Base-by-base conservation (phyloP, 371 early-diverging fungal species). In the Syncephalastrum sp. region DNA sequence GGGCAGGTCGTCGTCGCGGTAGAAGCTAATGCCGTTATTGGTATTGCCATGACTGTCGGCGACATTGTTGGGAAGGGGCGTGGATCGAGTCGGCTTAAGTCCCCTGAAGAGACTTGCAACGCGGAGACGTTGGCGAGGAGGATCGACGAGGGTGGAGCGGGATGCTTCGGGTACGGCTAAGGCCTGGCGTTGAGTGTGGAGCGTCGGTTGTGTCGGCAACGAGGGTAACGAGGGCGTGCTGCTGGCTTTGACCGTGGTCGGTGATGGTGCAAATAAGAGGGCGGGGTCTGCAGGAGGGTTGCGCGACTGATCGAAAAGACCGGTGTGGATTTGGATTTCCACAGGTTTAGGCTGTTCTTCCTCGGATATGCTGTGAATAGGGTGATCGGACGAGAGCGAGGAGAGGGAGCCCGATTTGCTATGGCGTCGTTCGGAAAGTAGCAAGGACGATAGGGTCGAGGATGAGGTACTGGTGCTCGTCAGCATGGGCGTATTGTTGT, bases 21-120 rank as follows among this genome's bases (percentile, higher is more conserved):
- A 72, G 47, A 74, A 68, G 46, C 66, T 78, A 21, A 74, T 78
- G 10, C 69, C 65, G 8, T 68, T 66, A 21, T 54, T 49, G 14
- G 55, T 56, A 10, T 53, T 59, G 50, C 45, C 44, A 8, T 33
- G 7, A 10, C 69, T 66, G 8, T 68, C 65, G 17, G 57, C 46
- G 10, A 54, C 55, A 13, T 59, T 62, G 50, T 45, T 50, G 14
- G 54, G 50, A 12, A 48, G 16, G 5, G 41, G 53, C n/a, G 56
- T 67, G n/a, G 57, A 59, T 12, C 56, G 47, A 24, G 62, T 48
- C n/a, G 54, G 23, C 25, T 55, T 53, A 8, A 60, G 23, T 0
- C 51, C 54, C 27, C 44, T 60, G 46, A 64, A 55, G 5, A 59
- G 24, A n/a, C 17, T 56, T 25, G 45, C 42, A 13, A 56, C 15